Conservation (phyloP, 306 rosid genomes). For the Psophocarpus tetragonolobus region DNA sequence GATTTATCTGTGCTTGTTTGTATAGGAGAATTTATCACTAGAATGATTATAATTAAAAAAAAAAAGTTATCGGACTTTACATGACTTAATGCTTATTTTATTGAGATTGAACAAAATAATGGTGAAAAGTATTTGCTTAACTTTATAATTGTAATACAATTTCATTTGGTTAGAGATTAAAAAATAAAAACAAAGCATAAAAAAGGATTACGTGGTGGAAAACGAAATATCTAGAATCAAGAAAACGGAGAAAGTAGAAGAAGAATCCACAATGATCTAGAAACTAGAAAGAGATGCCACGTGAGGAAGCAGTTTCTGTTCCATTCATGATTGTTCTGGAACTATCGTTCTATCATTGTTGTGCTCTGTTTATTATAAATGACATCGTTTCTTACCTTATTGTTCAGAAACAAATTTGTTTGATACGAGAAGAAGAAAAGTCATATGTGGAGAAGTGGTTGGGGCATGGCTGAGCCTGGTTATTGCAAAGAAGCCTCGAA, state of each 20-base stretch:
- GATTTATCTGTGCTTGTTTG: too few species aligned
- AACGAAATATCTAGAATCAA: too few species aligned
- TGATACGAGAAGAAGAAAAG: conserved; percentile 46
- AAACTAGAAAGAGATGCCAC: background rate
- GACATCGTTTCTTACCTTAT: background rate
- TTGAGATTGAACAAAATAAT: too few species aligned
- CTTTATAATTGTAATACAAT: too few species aligned
- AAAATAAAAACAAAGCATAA: too few species aligned
- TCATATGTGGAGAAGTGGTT: conserved; percentile 29
- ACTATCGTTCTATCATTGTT: conserved; percentile 7
- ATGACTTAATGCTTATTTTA: too few species aligned
- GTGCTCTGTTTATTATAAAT: background rate
- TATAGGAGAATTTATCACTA: too few species aligned
- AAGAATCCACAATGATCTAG: conserved; percentile 42
- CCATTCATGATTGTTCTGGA: conserved; percentile 48
- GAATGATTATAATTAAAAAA: too few species aligned
- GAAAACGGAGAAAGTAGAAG: background rate
- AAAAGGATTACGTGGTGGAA: background rate
- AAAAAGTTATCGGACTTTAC: too few species aligned
- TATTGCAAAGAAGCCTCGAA: conserved; percentile 36
- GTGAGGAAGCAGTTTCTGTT: background rate
- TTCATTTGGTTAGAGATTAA: too few species aligned
- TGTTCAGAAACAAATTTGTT: background rate
- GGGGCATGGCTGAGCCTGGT: conserved; percentile 16
- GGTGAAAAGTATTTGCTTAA: too few species aligned